Evolutionary conservation across 2,329 filamentous ascomycete genomes (phyloP).

Genomic region (Phaeosphaeria sp.): DNA sequence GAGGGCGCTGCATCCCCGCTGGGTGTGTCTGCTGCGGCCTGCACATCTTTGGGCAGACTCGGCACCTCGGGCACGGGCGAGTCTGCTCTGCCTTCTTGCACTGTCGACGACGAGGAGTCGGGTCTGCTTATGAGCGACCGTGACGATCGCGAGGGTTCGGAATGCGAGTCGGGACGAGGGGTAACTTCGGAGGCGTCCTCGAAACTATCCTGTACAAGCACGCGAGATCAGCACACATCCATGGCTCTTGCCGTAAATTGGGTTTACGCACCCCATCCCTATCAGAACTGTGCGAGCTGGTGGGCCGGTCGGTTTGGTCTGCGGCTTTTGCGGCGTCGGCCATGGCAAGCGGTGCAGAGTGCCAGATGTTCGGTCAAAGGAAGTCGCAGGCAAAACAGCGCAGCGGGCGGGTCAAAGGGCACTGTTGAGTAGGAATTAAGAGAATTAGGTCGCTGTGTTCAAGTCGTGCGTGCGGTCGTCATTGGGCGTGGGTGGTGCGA

Average conservation of each 20-base stretch:
- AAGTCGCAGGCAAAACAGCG: conserved; percentile 25
- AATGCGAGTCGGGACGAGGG: conserved; percentile 48
- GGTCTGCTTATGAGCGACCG: conserved; percentile 63
- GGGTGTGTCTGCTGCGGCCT: conserved; percentile 17
- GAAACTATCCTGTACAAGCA: conserved; percentile 70
- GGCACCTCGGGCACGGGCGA: conserved; percentile 31
- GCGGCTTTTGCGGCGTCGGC: conserved; percentile 26
- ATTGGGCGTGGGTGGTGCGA: conserved; percentile 5
- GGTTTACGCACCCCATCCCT: conserved; percentile 32
- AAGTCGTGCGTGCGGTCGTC: not conserved
- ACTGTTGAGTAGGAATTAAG: conserved; percentile 6
- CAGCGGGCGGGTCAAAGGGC: not conserved
- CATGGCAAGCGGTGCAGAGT: conserved; percentile 15
- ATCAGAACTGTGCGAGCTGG: conserved; percentile 43
- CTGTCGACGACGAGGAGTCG: conserved; percentile 40
- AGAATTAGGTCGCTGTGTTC: conserved; percentile 2
- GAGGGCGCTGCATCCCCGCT: conserved; percentile 30
- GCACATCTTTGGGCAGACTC: conserved; percentile 12
- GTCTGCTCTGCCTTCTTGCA: conserved; percentile 30
- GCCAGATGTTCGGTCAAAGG: conserved; percentile 16
- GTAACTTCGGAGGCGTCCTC: conserved; percentile 77
- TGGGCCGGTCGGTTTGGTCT: conserved; percentile 31
- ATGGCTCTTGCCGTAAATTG: not conserved
- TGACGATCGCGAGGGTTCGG: conserved; percentile 47
- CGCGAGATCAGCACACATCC: conserved; percentile 16